Conservation (phyloP, 192 early-diverging fungal genomes). For the Podila epigama region DNA sequence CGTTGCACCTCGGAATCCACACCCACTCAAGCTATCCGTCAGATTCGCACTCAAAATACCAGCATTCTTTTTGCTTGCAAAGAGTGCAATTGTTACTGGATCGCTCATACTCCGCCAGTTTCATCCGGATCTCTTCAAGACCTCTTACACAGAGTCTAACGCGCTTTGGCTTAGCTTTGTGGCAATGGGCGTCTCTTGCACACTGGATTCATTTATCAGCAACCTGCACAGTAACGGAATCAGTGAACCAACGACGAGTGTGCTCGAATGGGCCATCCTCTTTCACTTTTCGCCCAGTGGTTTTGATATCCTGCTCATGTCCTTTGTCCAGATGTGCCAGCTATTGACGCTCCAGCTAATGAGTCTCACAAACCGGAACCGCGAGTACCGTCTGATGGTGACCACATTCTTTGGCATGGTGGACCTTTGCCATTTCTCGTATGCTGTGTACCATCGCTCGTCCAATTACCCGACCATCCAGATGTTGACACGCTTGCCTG, state of each 20-base stretch:
- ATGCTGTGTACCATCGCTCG: constrained; percentile 42
- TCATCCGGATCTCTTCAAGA: constrained; percentile 7
- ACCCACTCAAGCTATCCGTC: constrained; percentile 47
- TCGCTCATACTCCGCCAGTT: constrained; percentile 29
- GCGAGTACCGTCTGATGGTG: constrained; percentile 45
- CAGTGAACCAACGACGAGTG: constrained; percentile 48
- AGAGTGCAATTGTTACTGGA: constrained; percentile 35
- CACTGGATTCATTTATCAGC: constrained; percentile 40
- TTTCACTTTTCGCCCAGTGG: constrained; percentile 49
- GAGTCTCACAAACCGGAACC: constrained; percentile 48
- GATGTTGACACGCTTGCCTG: constrained; percentile 51
- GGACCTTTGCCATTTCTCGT: constrained; percentile 50
- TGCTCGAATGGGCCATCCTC: constrained; percentile 56
- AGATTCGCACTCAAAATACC: constrained; percentile 51
- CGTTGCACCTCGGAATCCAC: constrained; percentile 53
- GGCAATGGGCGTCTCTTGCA: constrained; percentile 43
- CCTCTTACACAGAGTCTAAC: constrained; percentile 25
- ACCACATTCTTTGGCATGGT: constrained; percentile 54
- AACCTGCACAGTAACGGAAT: constrained; percentile 25
- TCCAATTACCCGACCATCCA: constrained; percentile 51
- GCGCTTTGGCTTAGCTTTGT: constrained; percentile 50
- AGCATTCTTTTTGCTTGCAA: constrained; percentile 52
- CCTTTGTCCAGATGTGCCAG: constrained; percentile 50
- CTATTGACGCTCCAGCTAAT: constrained; percentile 50
- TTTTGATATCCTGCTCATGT: constrained; percentile 53